A percentile compares a stretch with the other conserved stretches of the same genome.
These are phyloP conservation scores for Bacidia rubella DNA, from an alignment of 495 filamentous ascomycete genomes.

Conservation along the genomic window DNA sequence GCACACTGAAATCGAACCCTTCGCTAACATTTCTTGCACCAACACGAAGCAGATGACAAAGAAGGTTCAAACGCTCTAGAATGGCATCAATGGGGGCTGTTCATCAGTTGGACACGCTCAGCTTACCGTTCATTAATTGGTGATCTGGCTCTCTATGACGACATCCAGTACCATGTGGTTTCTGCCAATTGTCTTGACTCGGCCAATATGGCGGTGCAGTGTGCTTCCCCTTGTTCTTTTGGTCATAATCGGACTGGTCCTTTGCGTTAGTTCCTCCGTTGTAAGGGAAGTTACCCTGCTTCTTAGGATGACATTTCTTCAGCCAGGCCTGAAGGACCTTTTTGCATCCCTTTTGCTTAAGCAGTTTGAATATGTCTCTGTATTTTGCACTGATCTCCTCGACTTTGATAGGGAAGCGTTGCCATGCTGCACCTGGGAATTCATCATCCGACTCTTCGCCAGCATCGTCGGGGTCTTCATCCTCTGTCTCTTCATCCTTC, in stretches of 20 bases:
- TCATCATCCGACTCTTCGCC: neutral
- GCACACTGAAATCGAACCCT: slow-evolving; percentile 6
- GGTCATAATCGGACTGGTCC: neutral
- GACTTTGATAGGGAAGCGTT: neutral
- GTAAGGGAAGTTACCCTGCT: slow-evolving; percentile 68
- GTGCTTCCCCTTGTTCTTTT: slow-evolving; percentile 27
- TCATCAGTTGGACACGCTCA: neutral
- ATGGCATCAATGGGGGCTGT: neutral
- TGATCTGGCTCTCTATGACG: slow-evolving; percentile 82
- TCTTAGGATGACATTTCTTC: slow-evolving; percentile 8
- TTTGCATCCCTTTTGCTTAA: slow-evolving; percentile 34
- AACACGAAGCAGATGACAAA: slow-evolving; percentile 3
- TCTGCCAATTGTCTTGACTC: slow-evolving; percentile 20
- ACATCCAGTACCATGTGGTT: slow-evolving; percentile 15
- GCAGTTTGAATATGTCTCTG: neutral
- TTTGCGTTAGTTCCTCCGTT: slow-evolving; percentile 35
- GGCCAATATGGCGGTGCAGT: slow-evolving; percentile 80
- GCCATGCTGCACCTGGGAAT: neutral
- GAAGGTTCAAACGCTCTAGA: slow-evolving; percentile 9
- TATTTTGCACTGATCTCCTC: neutral
- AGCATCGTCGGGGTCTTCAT: neutral
- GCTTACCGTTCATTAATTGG: slow-evolving; percentile 57
- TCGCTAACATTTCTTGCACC: neutral
- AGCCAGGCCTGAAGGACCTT: slow-evolving; percentile 12
- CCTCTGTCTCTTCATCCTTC: neutral